Percentiles rank a stretch among this genome's conserved stretches.
Conservation (phyloP, 2,329 filamentous ascomycete genomes). For the Trichoderma endophyticum region DNA sequence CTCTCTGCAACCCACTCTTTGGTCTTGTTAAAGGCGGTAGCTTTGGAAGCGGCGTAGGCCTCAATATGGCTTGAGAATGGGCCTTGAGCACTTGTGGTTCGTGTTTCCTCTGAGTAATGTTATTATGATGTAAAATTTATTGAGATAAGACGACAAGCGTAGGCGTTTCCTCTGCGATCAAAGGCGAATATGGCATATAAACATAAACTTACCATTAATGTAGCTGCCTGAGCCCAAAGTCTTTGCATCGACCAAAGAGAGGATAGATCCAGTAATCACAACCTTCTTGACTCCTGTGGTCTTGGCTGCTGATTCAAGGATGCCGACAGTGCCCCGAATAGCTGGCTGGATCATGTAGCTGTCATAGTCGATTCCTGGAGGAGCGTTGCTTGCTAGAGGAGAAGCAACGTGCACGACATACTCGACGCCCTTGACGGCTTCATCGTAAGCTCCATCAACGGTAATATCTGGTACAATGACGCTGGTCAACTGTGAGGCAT, state of each 20-base stretch:
- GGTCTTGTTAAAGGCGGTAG: constrained; percentile 31
- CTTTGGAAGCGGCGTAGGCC: constrained; percentile 38
- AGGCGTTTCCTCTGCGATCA: background rate
- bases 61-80: constrained; percentile 32
- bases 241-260: constrained; percentile 20
- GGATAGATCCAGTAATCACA: constrained; percentile 42
- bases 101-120: constrained; percentile 11
- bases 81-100: background rate
- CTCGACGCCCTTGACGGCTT: constrained; percentile 34
- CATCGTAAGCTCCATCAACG: constrained; percentile 36
- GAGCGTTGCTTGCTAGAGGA: constrained; percentile 19
- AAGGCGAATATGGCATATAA: background rate
- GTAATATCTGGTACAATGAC: constrained; percentile 38
- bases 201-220: constrained; percentile 8
- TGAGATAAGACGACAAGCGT: background rate
- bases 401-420: constrained; percentile 36
- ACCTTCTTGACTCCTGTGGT: constrained; percentile 35
- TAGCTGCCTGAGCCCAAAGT: background rate
- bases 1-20: constrained; percentile 33
- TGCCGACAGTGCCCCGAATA: constrained; percentile 35
- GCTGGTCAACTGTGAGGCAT: constrained; percentile 24
- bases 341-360: constrained; percentile 32
- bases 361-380: constrained; percentile 17
- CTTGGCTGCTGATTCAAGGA: constrained; percentile 38
- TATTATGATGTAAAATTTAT: background rate